These are phyloP conservation scores for Cystobasidiopsis lactophilus DNA, from an alignment of 768 basidiomycete genomes.

Conservation along the genomic window DNA sequence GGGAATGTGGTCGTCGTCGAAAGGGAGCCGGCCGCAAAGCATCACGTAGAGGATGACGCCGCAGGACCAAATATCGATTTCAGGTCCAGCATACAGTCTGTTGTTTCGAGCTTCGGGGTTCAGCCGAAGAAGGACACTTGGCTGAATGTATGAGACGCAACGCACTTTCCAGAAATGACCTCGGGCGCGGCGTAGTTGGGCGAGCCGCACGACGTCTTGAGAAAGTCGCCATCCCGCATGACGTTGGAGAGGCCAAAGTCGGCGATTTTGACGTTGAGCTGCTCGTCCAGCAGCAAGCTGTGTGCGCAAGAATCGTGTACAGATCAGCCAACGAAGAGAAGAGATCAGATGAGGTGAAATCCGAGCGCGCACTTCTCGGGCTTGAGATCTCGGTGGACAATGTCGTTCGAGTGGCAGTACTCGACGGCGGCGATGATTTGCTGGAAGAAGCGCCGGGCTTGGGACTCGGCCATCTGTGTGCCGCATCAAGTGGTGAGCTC, in stretches of 20 bases:
- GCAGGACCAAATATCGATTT: slow-evolving; percentile 96
- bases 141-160: not conserved
- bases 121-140: not conserved
- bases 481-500: not conserved
- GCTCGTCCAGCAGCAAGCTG: slow-evolving; percentile 44
- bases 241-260: slow-evolving; percentile 94
- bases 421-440: slow-evolving; percentile 95
- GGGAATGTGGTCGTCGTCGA: slow-evolving; percentile 92
- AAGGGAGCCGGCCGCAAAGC: slow-evolving; percentile 82
- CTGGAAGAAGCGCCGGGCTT: slow-evolving; percentile 86
- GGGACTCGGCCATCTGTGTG: slow-evolving; percentile 53
- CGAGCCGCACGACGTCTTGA: slow-evolving; percentile 91
- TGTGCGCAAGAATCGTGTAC: not conserved
- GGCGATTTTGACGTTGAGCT: slow-evolving; percentile 65
- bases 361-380: slow-evolving; percentile 50
- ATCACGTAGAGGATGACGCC: slow-evolving; percentile 99
- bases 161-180: slow-evolving; percentile 68
- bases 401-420: slow-evolving; percentile 86
- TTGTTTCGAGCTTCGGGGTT: not conserved
- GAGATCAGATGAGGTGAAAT: not conserved
- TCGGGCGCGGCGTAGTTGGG: slow-evolving; percentile 98
- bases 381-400: slow-evolving; percentile 94
- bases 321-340: not conserved
- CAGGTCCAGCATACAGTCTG: slow-evolving; percentile 75
- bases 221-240: slow-evolving; percentile 86